Conservation (phyloP, 345 rosid species). For the Zanthoxylum bungeanum region DNA sequence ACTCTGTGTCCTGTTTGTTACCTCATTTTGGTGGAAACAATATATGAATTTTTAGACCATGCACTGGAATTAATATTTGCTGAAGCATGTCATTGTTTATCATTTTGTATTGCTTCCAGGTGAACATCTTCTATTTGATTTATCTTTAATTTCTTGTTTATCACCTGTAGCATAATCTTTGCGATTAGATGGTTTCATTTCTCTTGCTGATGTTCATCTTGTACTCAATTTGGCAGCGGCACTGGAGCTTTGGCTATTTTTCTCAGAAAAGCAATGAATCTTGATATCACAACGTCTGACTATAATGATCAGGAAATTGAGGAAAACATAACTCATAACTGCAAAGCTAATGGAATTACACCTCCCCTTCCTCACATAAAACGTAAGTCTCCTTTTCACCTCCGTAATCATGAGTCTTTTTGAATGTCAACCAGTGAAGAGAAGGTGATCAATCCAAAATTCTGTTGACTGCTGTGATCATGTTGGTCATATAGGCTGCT, state of each 20-base stretch:
- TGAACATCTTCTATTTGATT: background rate
- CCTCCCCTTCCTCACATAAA: constrained; percentile 80
- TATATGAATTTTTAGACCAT: background rate
- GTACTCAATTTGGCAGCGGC: constrained; percentile 50
- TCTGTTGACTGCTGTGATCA: background rate
- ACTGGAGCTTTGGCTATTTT: constrained; percentile 96
- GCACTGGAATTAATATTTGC: background rate
- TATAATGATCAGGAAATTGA: constrained; percentile 82
- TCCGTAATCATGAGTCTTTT: background rate
- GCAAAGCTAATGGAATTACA: constrained; percentile 59
- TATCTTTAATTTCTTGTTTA: background rate
- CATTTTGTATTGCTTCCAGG: background rate
- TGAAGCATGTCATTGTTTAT: background rate
- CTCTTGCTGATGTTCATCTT: constrained; percentile 18
- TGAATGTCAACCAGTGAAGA: background rate
- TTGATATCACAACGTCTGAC: constrained; percentile 90
- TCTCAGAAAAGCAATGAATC: constrained; percentile 52
- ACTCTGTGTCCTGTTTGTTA: background rate
- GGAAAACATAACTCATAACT: constrained; percentile 86
- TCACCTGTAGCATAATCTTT: background rate
- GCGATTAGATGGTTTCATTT: background rate
- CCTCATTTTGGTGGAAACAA: constrained; percentile 3
- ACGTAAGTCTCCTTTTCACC: constrained; percentile 49
- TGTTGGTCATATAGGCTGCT: background rate
- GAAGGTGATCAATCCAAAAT: background rate